Evolutionary conservation across 345 rosid genomes (phyloP).

Genomic region (Eucalyptus rudis): DNA sequence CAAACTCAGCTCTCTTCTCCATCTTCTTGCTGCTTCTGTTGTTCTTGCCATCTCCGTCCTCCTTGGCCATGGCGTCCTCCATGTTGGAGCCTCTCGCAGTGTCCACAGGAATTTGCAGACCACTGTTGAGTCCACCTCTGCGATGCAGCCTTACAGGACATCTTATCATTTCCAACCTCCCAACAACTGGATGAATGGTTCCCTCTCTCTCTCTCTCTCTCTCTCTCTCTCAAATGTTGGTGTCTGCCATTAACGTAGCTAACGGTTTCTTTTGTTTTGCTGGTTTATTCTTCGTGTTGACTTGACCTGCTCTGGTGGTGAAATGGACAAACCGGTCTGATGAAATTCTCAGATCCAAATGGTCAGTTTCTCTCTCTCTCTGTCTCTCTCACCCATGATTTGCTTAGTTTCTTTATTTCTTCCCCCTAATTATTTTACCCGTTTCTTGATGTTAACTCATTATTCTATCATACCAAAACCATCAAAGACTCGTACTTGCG

Average conservation of each 20-base stretch:
- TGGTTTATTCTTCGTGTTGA: background rate
- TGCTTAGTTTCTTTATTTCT: background rate
- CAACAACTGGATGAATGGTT: constrained; percentile 73
- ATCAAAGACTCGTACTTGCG: background rate
- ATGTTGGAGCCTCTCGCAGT: constrained; percentile 20
- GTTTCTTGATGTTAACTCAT: background rate
- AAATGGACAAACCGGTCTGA: background rate
- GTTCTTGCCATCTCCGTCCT: background rate
- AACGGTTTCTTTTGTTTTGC: background rate
- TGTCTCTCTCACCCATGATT: background rate
- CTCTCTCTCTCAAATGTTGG: background rate
- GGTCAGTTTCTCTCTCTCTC: background rate
- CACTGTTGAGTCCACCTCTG: background rate
- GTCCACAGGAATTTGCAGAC: background rate
- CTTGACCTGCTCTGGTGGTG: background rate
- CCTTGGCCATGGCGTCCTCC: background rate
- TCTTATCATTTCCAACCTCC: constrained; percentile 62
- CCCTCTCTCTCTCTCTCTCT: background rate
- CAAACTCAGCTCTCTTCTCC: background rate
- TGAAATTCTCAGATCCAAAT: constrained; percentile 5
- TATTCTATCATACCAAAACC: background rate
- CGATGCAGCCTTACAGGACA: constrained; percentile 50
- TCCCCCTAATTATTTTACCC: background rate
- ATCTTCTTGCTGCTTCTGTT: background rate
- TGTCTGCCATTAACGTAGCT: background rate